phyloP scores from a whole-genome alignment of 805 yeast genomes.

The Ogataea salicorniae region DNA sequence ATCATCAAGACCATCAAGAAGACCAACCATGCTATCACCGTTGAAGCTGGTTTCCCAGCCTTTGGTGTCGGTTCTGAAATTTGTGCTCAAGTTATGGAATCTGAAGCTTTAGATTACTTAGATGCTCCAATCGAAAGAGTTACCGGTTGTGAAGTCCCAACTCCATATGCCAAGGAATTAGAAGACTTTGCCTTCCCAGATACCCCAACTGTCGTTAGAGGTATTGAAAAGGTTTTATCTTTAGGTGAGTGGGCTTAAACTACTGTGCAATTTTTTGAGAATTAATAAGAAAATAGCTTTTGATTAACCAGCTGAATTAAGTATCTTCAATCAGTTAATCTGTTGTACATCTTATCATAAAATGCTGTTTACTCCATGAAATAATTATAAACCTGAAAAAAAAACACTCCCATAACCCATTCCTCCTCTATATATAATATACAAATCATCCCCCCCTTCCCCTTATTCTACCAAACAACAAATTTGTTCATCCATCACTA shows the following conservation, averaged over 20 bases:
- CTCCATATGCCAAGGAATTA: slow-evolving; percentile 93
- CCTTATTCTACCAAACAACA: no score
- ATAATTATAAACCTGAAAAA: no score
- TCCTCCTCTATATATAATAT: no score
- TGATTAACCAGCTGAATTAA: no score
- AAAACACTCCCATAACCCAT: no score
- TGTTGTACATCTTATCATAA: no score
- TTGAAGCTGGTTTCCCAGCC: slow-evolving; percentile 97
- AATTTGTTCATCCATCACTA: no score
- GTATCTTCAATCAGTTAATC: no score
- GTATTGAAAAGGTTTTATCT: slow-evolving; percentile 72
- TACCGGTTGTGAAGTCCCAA: slow-evolving; percentile 99
- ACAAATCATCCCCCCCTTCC: no score
- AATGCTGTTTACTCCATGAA: no score
- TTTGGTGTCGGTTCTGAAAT: slow-evolving; percentile 99
- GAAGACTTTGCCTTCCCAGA: slow-evolving; percentile 99
- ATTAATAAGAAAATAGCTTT: no score
- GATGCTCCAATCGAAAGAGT: slow-evolving; percentile 99
- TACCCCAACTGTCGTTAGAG: slow-evolving; percentile 82
- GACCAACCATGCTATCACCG: slow-evolving; percentile 94
- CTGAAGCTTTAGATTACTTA: slow-evolving; percentile 95
- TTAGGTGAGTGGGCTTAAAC: slow-evolving; percentile 37
- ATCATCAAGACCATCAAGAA: slow-evolving; percentile 86
- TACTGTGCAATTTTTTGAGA: not conserved
- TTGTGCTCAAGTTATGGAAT: slow-evolving; percentile 96